Base-by-base conservation (phyloP, 768 basidiomycete genomes). In the Hirschioporus abietinus region DNA sequence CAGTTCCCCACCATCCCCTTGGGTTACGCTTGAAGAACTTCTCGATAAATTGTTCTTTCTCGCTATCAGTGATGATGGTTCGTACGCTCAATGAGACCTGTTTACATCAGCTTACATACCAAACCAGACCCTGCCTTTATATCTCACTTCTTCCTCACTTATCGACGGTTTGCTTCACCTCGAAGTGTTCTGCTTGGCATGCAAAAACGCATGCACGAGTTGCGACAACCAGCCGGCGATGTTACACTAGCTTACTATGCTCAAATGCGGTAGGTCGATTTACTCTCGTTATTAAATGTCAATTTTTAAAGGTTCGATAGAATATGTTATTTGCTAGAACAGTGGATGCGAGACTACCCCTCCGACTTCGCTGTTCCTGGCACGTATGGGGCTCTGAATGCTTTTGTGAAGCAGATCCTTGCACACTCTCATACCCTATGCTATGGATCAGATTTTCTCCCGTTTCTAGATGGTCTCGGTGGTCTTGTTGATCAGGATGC, bases 191-290 rank as follows among this genome's bases (percentile, higher is more conserved):
- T 95, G n/a, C 80, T 93, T 60, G 89, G 91, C 6, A 92, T 95
- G 89, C 91, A 93, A 76, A 91, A 92, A 73, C 87, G 91, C 61
- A 89, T 94, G 84, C 86, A 90, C 35, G 86, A 89, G 69, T 79
- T 95, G 17, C 89, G 90, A 72, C 84, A 84, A 65, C 85, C 88
- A 20, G 83, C 84, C 15, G 86, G 86, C 7, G 92, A 95, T 78
- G 89, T 90, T 0, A 89, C 93, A 86, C 90, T 94, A 76, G 91
- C 91, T 8, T 90, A 88, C 71, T 94, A 89, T 76, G 92, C 91
- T 7, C 93, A 95, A 74, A 92, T 94, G 91, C 86, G 89, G 93
- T 92, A 71, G 27, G 75, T 65, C 25, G 35, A 24, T 58, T 59
- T 71, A 68, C n/a, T 26, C 64, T n/a, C 30, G 59, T 61, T 15